Conservation (phyloP, 495 filamentous ascomycete genomes). For the Aspergillus kassunensis region DNA sequence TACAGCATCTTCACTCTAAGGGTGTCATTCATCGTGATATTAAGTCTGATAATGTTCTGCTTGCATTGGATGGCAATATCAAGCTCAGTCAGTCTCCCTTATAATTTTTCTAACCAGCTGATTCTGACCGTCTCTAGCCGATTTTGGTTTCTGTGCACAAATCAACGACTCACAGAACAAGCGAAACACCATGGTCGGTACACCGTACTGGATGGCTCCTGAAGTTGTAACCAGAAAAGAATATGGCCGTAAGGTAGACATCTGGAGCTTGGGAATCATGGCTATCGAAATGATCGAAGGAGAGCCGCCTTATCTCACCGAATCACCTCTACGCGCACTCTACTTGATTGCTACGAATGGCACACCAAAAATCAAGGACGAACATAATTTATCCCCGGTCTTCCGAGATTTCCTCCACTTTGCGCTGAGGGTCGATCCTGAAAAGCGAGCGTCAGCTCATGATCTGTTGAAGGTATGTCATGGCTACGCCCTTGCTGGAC, state of each 20-base stretch:
- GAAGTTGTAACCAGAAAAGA: conserved; percentile 97
- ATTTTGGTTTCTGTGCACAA: conserved; percentile 98
- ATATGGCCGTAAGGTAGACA: conserved; percentile 97
- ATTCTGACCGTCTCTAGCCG: conserved; percentile 57
- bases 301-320: conserved; percentile 93
- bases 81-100: conserved; percentile 76
- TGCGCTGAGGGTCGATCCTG: conserved; percentile 91
- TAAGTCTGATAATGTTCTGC: conserved; percentile 95
- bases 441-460: conserved; percentile 91
- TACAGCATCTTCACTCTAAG: conserved; percentile 96
- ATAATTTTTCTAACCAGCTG: not conserved
- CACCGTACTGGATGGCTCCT: conserved; percentile 99
- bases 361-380: conserved; percentile 91
- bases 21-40: conserved; percentile 98
- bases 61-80: conserved; percentile 94
- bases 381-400: conserved; percentile 70
- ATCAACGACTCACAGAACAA: conserved; percentile 97
- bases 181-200: conserved; percentile 98
- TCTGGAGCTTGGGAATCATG: conserved; percentile 99
- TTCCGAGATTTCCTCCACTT: conserved; percentile 89
- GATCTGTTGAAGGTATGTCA: conserved; percentile 79
- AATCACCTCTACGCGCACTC: conserved; percentile 86
- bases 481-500: not conserved
- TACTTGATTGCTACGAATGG: conserved; percentile 98
- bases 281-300: conserved; percentile 99